Conservation (phyloP, 306 rosid genomes). For the Vigna unguiculata region DNA sequence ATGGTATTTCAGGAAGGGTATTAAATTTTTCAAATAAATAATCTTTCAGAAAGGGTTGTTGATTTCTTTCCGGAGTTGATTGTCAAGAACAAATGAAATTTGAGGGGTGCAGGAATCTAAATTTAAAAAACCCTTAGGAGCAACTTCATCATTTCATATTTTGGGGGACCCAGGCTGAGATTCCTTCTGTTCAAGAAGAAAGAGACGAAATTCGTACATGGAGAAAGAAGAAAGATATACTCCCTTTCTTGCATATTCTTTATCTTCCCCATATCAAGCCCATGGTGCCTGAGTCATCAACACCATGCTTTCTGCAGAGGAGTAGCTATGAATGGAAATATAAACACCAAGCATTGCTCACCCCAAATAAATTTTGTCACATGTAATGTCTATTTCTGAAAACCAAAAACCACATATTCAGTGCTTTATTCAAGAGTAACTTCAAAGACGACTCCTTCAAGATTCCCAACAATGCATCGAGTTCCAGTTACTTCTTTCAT, state of each 20-base stretch:
- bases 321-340: constrained; percentile 24
- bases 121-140: too few species aligned
- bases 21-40: too few species aligned
- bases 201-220: too few species aligned
- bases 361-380: constrained; percentile 16
- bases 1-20: too few species aligned
- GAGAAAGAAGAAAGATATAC: neutral
- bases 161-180: too few species aligned
- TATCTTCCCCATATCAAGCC: neutral
- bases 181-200: too few species aligned
- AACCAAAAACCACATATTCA: constrained; percentile 10
- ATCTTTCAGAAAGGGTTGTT: too few species aligned
- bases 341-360: constrained; percentile 1
- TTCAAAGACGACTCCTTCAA: constrained; percentile 82
- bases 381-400: constrained; percentile 4
- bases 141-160: too few species aligned
- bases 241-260: constrained; percentile 26
- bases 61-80: too few species aligned
- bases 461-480: constrained; percentile 61
- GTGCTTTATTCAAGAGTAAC: constrained; percentile 56
- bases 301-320: constrained; percentile 3
- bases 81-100: too few species aligned
- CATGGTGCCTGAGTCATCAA: neutral
- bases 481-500: constrained; percentile 80
- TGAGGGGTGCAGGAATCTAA: too few species aligned